Evolutionary conservation across 164 flowering plant species (phyloP).

Genomic region (Kingdonia uniflora): DNA sequence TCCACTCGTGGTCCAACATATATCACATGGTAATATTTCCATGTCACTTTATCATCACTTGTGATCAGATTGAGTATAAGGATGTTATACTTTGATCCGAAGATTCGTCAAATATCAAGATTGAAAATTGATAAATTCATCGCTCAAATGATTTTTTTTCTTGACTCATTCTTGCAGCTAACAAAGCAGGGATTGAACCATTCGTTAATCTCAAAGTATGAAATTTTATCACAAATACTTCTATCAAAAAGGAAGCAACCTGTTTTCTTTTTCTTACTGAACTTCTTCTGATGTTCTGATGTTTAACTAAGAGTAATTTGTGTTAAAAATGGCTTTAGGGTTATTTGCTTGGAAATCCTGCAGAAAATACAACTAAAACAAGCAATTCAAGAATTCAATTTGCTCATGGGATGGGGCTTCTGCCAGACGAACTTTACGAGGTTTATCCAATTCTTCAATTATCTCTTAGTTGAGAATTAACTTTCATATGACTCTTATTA

Average conservation of each 20-base stretch:
- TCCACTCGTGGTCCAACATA: slow-evolving; percentile 17
- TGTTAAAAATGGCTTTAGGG: slow-evolving; percentile 25
- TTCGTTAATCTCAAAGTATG: slow-evolving; percentile 27
- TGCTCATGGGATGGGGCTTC: slow-evolving; percentile 33
- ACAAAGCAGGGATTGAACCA: slow-evolving; percentile 20
- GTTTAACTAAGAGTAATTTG: not conserved
- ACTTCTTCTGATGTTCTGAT: too few relatives aligned
- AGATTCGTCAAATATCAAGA: not conserved
- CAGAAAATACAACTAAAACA: slow-evolving; percentile 14
- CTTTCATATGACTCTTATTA: not conserved
- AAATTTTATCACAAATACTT: not conserved
- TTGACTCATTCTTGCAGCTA: too few relatives aligned
- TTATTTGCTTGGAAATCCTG: slow-evolving; percentile 37
- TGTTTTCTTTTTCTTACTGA: not conserved
- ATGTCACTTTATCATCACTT: too few relatives aligned
- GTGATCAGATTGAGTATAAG: not conserved
- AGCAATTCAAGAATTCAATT: slow-evolving; percentile 17
- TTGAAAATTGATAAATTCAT: too few relatives aligned
- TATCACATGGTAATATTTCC: slow-evolving; percentile 20
- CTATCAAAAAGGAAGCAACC: not conserved
- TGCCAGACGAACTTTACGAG: slow-evolving; percentile 44
- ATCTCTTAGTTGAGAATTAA: not conserved
- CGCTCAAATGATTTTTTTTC: not conserved
- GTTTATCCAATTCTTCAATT: slow-evolving; percentile 12
- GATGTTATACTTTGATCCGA: not conserved